Evolutionary conservation across 306 rosid species (phyloP), one percentile per base, ranked within the genome.

Genomic region (Urtica urens): DNA sequence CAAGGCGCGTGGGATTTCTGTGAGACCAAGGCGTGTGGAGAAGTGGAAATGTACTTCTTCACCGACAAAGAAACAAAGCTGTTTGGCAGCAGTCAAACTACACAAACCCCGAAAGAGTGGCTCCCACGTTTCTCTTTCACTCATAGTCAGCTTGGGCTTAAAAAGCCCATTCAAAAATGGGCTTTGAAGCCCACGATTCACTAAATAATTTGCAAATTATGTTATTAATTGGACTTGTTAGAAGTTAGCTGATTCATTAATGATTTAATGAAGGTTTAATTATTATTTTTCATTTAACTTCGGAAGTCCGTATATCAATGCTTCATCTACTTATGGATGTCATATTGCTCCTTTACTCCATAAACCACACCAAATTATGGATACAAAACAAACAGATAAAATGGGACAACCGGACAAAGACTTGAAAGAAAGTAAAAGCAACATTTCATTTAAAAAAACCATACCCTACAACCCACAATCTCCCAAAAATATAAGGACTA

Each of bases 1-100:
- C n/a, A n/a, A n/a, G n/a, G n/a, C n/a, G n/a, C n/a, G n/a, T n/a
- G n/a, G n/a, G n/a, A n/a, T n/a, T n/a, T n/a, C n/a, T n/a, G n/a
- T n/a, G n/a, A n/a, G n/a, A n/a, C n/a, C n/a, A n/a, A n/a, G n/a
- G 14, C 18, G 51, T 20, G 51, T 31, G 51, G 12, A 19, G 8
- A 7, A 7, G 23, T 28, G 33, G 17, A 3, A 23, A 10, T 4
- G 31, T 38, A 15, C 19, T 8, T 26, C 7, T 16, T 29, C 55
- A 49, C 55, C 55, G 55, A 49, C 55, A 49, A 24, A 49, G 18
- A 7, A 31, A 17, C 3, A 0, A 6, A 5, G 22, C n/a, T n/a
- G n/a, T n/a, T n/a, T n/a, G n/a, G 22, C 38, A 49, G 9, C 55
- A 49, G 55, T 49, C 55, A 49, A 49, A 27, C 55, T n/a, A n/a